phyloP scores from a whole-genome alignment of 148 eudicot species.

The Spergularia marina region DNA sequence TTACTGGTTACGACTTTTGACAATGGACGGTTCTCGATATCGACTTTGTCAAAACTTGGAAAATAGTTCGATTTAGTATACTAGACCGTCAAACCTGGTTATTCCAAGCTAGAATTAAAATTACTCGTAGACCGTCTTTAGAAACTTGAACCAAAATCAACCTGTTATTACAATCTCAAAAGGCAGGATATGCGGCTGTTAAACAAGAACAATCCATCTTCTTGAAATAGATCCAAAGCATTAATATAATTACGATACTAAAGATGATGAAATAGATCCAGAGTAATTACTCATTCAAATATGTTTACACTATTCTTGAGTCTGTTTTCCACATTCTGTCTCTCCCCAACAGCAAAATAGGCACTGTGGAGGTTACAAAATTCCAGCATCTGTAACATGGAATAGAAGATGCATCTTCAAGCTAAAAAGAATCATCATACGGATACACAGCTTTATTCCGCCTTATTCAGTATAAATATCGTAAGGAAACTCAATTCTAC shows the following conservation, averaged over 20 bases:
- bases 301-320: not conserved
- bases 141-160: no score
- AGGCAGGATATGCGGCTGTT: no score
- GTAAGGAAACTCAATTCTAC: constrained; percentile 22
- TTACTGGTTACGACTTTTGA: no score
- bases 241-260: not conserved
- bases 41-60: no score
- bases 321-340: not conserved
- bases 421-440: constrained; percentile 24
- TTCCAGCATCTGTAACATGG: not conserved
- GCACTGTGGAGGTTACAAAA: constrained; percentile 3
- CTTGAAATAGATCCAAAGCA: no score
- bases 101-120: no score
- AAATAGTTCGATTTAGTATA: no score
- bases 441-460: constrained; percentile 26
- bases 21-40: no score
- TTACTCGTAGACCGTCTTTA: no score
- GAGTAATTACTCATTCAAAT: not conserved
- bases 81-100: no score
- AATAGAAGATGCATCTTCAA: constrained; percentile 11
- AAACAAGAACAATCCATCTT: no score
- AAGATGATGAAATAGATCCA: not conserved
- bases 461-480: constrained; percentile 22
- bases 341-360: constrained; percentile 25
- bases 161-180: no score